Percentiles rank a stretch among this genome's conserved stretches.
These are phyloP conservation scores for Lentinula boryana DNA, from an alignment of 768 basidiomycete species.

Conservation along the genomic window DNA sequence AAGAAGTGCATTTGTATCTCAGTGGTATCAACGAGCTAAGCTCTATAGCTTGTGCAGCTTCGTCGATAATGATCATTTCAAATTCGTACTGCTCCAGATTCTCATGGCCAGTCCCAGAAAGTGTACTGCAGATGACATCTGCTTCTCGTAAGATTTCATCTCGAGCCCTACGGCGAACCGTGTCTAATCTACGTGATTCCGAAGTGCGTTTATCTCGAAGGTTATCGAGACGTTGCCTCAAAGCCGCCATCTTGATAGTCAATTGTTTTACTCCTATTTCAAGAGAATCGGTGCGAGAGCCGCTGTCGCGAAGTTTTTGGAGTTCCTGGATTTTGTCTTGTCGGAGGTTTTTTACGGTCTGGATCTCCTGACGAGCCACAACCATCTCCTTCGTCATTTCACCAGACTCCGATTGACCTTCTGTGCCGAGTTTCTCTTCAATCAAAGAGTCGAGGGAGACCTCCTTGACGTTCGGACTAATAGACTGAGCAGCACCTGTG, in stretches of 20 bases:
- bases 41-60: constrained; percentile 96
- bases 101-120: constrained; percentile 92
- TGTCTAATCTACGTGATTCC: constrained; percentile 75
- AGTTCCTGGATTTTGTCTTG: constrained; percentile 59
- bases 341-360: constrained; percentile 55
- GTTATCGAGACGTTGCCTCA: constrained; percentile 69
- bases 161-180: constrained; percentile 66
- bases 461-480: constrained; percentile 77
- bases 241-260: constrained; percentile 52
- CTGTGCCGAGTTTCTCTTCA: constrained; percentile 59
- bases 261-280: constrained; percentile 65
- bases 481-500: constrained; percentile 71
- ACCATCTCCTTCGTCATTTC: constrained; percentile 56
- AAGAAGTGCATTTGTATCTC: constrained; percentile 76
- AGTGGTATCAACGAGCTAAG: constrained; percentile 92
- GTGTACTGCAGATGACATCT: constrained; percentile 89
- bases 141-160: constrained; percentile 78
- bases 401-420: constrained; percentile 31
- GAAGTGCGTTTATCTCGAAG: constrained; percentile 82
- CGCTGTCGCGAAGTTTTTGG: constrained; percentile 48
- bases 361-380: constrained; percentile 59
- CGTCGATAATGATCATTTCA: constrained; percentile 95
- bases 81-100: constrained; percentile 78
- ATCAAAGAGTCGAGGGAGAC: constrained; percentile 85
- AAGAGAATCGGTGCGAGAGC: constrained; percentile 44